Base-by-base conservation (phyloP, 2,329 filamentous ascomycete genomes). In the Orbilia javanica region DNA sequence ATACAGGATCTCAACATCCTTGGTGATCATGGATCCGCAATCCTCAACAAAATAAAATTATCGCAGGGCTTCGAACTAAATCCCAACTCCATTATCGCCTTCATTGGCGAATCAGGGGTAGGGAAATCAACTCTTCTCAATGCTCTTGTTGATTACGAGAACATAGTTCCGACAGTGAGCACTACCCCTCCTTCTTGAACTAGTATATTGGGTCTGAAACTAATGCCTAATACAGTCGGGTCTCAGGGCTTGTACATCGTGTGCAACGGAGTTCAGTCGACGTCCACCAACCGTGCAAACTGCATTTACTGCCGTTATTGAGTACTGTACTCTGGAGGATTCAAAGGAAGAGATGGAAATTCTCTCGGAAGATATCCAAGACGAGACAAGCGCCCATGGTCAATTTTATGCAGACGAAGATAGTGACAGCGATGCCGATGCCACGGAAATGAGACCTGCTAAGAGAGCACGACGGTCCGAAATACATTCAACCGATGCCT, bases 341-440 rank as follows among this genome's bases (percentile, higher is more conserved):
- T 74, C 64, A 15, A 57, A 74, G 44, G 31, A 67, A 52, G 70
- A 74, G 57, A 39, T 42, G 22, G 36, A 60, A 11, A 57, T 66
- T 13, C 62, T 74, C n/a, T 42, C 22, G 20, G 11, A 60, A 22
- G 70, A 74, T 62, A 48, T 74, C 3, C 46, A 73, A n/a, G 60
- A 64, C 4, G 55, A 64, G 2, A 34, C 48, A 5, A 15, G 15
- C 0, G 15, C 13, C 39, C 13, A 44, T 11, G 11, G 5, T 15
- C 2, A 3, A n/a, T 18, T n/a, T 15, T n/a, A 8, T 13, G 13
- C 1, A n/a, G 39, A 44, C 6, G 39, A 44, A 13, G n/a, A n/a
- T n/a, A n/a, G n/a, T n/a, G n/a, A n/a, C n/a, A 44, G 13, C 39
- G 39, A 44, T n/a, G 15, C 15, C 15, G 39, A 44, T n/a, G 2